Base-by-base conservation (phyloP, 352 stramenopile species). In the Phytophthora rubi region DNA sequence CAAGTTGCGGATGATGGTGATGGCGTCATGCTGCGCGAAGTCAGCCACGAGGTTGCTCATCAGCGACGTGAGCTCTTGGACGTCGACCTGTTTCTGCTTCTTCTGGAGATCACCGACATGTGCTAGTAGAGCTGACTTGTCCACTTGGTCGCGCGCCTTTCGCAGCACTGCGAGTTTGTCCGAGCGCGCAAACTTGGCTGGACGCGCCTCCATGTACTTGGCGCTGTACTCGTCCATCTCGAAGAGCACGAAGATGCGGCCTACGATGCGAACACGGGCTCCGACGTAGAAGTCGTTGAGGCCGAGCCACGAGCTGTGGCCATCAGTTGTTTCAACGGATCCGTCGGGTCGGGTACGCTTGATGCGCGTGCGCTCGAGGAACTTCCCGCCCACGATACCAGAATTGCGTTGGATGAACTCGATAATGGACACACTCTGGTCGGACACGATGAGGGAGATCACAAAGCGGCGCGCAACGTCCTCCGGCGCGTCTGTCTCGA, bases 191-290 rank as follows among this genome's bases (percentile, higher is more conserved):
- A 95, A 95, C 53, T 86, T 85, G 37, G 60, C 42, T n/a, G 74
- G 53, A 35, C 88, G 83, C 6, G 65, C 62, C 48, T 95, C 88
- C 88, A 95, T 95, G 65, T 89, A 93, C 54, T 91, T 91, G 49
- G 86, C 81, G 52, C 83, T 94, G 73, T 95, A 91, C 63, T 95
- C 86, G 62, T 95, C 88, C 84, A 95, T 91, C 68, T 95, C 87
- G 51, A 85, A 90, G 28, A 95, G 82, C 13, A 90, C 52, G 45
- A 95, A 95, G 10, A 59, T 81, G 16, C 80, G 84, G n/a, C 88
- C 88, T 18, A 74, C 79, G 39, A 93, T 87, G n/a, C 81, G 53
- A 21, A 93, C 83, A 7, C 58, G 68, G 21, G 86, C 85, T 30
- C 88, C 88, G 18, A 95, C 76, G 67, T 85, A 95, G 51, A 95